These are phyloP conservation scores for Fagopyrum esculentum DNA, from an alignment of 148 eudicot species.

Conservation along the genomic window DNA sequence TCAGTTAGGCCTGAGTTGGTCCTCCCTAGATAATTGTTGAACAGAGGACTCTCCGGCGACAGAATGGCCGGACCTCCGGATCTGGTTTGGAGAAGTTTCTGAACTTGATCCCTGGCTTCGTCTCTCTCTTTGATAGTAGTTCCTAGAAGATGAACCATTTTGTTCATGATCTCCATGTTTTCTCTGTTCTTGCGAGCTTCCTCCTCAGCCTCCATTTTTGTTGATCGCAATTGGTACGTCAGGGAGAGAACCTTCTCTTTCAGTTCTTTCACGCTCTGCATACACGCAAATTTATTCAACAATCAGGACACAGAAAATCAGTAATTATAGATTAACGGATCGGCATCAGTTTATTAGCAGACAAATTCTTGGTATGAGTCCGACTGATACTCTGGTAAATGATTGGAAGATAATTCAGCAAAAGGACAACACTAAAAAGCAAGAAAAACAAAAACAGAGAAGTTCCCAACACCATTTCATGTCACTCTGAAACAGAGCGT, in stretches of 20 bases:
- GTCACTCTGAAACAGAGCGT: not conserved
- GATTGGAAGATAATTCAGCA: not conserved
- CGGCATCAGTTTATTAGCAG: no score
- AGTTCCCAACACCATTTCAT: not conserved
- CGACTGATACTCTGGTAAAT: not conserved
- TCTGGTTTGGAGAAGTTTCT: conserved; percentile 30
- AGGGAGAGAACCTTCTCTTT: conserved; percentile 46
- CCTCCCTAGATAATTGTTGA: conserved; percentile 19
- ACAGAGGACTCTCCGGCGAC: conserved; percentile 12
- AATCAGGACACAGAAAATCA: no score
- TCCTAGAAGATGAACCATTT: conserved; percentile 33
- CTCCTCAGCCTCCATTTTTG: conserved; percentile 31
- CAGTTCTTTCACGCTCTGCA: conserved; percentile 48
- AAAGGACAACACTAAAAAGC: not conserved
- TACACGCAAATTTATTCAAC: not conserved
- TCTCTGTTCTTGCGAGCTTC: conserved; percentile 35
- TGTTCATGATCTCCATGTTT: conserved; percentile 27
- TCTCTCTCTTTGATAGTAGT: conserved; percentile 52
- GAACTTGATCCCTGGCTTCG: conserved; percentile 52
- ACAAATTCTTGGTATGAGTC: no score
- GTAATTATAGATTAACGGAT: no score
- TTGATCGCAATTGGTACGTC: conserved; percentile 45
- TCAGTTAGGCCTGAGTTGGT: conserved; percentile 47
- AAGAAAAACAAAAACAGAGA: not conserved
- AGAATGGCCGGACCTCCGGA: conserved; percentile 4